phyloP scores from a whole-genome alignment of 1,139 yeast species.

The Hemisphaericaspora subhashii region DNA sequence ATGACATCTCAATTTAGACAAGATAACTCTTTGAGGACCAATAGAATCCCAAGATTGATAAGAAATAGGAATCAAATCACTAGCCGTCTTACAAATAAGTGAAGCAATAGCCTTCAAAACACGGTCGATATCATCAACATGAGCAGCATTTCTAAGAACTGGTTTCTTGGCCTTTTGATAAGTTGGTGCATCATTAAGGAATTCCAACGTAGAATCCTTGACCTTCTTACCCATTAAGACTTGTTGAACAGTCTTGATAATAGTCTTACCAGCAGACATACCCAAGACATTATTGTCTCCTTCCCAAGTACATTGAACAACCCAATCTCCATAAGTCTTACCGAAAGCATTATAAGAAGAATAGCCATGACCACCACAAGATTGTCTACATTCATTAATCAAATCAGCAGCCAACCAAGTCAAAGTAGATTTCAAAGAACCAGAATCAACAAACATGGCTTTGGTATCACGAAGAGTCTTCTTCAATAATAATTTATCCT shows the following conservation, averaged over 20 bases:
- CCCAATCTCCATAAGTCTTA: constrained; percentile 88
- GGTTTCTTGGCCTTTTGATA: constrained; percentile 16
- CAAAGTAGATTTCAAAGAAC: constrained; percentile 83
- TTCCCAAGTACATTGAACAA: constrained; percentile 97
- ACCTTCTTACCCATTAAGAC: constrained; percentile 16
- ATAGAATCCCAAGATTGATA: constrained; percentile 26
- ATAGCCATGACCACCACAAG: constrained; percentile 98
- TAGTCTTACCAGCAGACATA: constrained; percentile 78
- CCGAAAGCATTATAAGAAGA: constrained; percentile 89
- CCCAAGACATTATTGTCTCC: constrained; percentile 91
- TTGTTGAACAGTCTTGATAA: constrained; percentile 53
- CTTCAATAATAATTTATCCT: constrained; percentile 41
- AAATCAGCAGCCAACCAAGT: constrained; percentile 82
- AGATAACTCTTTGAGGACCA: constrained; percentile 56
- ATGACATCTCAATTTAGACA: constrained; percentile 56
- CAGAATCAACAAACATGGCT: constrained; percentile 80
- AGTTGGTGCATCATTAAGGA: constrained; percentile 16
- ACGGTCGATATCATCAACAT: constrained; percentile 16
- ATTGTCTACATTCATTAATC: constrained; percentile 87
- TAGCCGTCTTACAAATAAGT: constrained; percentile 13
- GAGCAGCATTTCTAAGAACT: constrained; percentile 15
- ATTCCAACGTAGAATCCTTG: constrained; percentile 15
- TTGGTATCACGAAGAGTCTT: constrained; percentile 65
- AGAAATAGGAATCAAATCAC: constrained; percentile 15
- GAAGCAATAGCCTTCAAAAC: constrained; percentile 17